These are phyloP conservation scores for Pleurotus pulmonarius DNA, from an alignment of 768 basidiomycete species.

Conservation along the genomic window DNA sequence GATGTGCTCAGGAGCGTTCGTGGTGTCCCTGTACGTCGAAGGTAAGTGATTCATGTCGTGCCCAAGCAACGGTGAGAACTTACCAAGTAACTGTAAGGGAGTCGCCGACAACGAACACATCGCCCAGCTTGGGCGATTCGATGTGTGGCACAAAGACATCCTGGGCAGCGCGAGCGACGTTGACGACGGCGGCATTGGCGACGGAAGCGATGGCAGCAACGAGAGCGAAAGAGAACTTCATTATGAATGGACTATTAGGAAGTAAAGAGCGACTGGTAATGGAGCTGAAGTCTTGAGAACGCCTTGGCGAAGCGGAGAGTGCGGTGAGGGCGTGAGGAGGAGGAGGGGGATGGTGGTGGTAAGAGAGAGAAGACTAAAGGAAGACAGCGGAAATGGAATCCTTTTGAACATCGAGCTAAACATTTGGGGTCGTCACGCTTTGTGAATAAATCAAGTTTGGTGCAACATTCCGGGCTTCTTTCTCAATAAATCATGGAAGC, in stretches of 20 bases:
- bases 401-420: neutral
- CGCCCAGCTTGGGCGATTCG: conserved; percentile 20
- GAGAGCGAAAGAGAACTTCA: conserved; percentile 5
- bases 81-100: conserved; percentile 27
- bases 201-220: conserved; percentile 20
- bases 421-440: neutral
- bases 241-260: neutral
- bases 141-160: conserved; percentile 30
- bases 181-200: conserved; percentile 17
- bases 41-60: too few relatives aligned
- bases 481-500: too few relatives aligned
- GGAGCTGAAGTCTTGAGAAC: neutral
- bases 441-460: neutral
- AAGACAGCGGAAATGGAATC: neutral
- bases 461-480: too few relatives aligned
- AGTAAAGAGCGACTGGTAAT: conserved; percentile 4
- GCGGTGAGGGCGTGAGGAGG: neutral
- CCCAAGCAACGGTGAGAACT: neutral
- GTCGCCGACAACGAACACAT: conserved; percentile 25
- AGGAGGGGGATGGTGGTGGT: neutral
- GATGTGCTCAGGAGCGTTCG: conserved; percentile 34
- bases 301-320: neutral
- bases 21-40: too few relatives aligned
- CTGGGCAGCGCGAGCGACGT: conserved; percentile 18
- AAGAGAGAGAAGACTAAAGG: neutral